These are phyloP conservation scores for Emmonsia crescens DNA, from an alignment of 2,329 filamentous ascomycete genomes.

Conservation along the genomic window DNA sequence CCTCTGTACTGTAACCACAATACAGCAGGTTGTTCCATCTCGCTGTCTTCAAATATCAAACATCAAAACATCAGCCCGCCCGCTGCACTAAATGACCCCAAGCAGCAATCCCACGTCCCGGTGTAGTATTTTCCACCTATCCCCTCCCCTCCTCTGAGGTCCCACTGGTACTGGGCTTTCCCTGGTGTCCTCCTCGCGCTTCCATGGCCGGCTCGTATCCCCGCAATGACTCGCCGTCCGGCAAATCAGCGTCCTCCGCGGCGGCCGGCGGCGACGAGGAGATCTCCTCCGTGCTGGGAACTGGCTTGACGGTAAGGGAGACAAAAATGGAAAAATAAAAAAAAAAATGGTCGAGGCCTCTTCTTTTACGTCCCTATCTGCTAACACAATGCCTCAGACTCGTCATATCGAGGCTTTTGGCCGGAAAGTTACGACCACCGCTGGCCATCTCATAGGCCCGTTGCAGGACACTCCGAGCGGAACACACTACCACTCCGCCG, in stretches of 20 bases:
- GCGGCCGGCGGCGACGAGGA: conserved; percentile 33
- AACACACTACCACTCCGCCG: conserved; percentile 71
- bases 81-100: background rate
- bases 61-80: background rate
- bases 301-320: conserved; percentile 35
- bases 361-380: conserved; percentile 5
- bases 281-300: conserved; percentile 34
- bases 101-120: background rate
- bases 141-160: background rate
- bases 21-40: background rate
- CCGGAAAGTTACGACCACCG: conserved; percentile 88
- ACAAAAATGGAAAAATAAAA: conserved; percentile 6
- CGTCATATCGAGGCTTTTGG: conserved; percentile 86
- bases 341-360: background rate
- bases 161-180: background rate
- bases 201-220: conserved; percentile 34
- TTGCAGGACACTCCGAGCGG: conserved; percentile 40
- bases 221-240: conserved; percentile 37
- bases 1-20: background rate
- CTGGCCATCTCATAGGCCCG: conserved; percentile 74
- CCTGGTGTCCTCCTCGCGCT: background rate
- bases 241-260: conserved; percentile 24
- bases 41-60: background rate
- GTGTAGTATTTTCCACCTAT: background rate
- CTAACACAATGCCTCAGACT: conserved; percentile 43